Percentiles rank a stretch among this genome's conserved stretches.
Evolutionary conservation across 176 grass and related monocot species (phyloP).

Genomic region (Olyra latifolia): DNA sequence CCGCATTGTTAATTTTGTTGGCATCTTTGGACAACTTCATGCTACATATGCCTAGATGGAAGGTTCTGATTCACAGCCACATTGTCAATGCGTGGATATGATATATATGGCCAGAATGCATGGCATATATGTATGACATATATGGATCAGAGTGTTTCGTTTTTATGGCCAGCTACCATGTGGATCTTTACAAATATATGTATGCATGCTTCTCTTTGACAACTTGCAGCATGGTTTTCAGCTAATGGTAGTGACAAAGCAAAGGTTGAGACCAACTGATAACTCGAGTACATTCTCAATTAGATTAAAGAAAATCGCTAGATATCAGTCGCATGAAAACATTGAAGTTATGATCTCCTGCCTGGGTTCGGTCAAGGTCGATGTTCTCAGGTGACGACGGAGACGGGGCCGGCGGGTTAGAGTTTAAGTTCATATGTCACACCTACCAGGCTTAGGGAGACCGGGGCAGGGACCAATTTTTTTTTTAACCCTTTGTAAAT

Average conservation of each 20-base stretch:
- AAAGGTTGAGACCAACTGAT: neutral
- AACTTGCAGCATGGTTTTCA: neutral
- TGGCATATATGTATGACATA: neutral
- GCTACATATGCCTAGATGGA: neutral
- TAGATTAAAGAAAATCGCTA: too few relatives aligned
- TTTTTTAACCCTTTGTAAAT: too few relatives aligned
- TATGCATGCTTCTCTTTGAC: neutral
- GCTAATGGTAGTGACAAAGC: neutral
- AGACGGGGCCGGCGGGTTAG: too few relatives aligned
- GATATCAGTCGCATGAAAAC: too few relatives aligned
- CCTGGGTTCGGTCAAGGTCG: too few relatives aligned
- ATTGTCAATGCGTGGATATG: neutral
- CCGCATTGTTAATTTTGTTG: constrained; percentile 8
- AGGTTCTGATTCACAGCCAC: constrained; percentile 15
- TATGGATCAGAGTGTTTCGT: too few relatives aligned
- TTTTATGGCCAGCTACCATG: neutral
- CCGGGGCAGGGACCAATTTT: too few relatives aligned
- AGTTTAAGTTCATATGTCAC: too few relatives aligned
- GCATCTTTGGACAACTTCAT: constrained; percentile 5
- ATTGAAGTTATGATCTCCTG: too few relatives aligned
- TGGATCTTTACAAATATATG: neutral
- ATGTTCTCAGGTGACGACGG: too few relatives aligned
- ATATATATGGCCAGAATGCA: neutral
- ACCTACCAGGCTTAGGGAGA: too few relatives aligned
- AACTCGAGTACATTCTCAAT: neutral